Evolutionary conservation across 1,284 basidiomycete genomes (phyloP).

Genomic region (Ceratobasidium sp.): DNA sequence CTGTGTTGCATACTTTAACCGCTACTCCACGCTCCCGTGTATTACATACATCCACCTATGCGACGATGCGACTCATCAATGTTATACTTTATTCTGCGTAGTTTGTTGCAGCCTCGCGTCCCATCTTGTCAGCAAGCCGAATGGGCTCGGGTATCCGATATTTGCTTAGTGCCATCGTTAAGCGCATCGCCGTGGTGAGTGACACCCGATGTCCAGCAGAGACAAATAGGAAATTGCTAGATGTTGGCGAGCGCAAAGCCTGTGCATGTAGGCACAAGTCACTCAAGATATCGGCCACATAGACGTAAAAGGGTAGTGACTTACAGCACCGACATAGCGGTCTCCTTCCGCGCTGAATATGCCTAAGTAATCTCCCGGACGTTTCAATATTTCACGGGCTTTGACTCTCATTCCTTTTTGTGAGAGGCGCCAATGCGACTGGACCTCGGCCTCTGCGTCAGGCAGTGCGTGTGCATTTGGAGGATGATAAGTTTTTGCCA

Average conservation of each 20-base stretch:
- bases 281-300: background rate
- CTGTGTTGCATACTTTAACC: conserved; percentile 84
- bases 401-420: conserved; percentile 54
- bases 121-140: conserved; percentile 52
- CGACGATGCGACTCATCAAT: conserved; percentile 40
- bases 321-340: conserved; percentile 52
- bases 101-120: conserved; percentile 43
- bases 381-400: conserved; percentile 48
- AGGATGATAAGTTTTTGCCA: conserved; percentile 55
- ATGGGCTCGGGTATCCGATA: conserved; percentile 54
- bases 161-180: conserved; percentile 51
- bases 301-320: background rate
- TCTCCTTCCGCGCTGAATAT: conserved; percentile 44
- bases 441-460: conserved; percentile 9
- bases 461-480: conserved; percentile 34
- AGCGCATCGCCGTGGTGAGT: conserved; percentile 50
- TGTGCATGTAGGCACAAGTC: conserved; percentile 25
- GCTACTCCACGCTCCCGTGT: conserved; percentile 9
- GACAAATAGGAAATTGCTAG: conserved; percentile 53
- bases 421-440: conserved; percentile 48
- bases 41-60: conserved; percentile 29
- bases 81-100: conserved; percentile 7
- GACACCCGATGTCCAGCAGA: conserved; percentile 54
- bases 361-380: conserved; percentile 53
- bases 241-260: conserved; percentile 52